Evolutionary conservation across 495 filamentous ascomycete species (phyloP).

Genomic region (Penicillium samsonianum): DNA sequence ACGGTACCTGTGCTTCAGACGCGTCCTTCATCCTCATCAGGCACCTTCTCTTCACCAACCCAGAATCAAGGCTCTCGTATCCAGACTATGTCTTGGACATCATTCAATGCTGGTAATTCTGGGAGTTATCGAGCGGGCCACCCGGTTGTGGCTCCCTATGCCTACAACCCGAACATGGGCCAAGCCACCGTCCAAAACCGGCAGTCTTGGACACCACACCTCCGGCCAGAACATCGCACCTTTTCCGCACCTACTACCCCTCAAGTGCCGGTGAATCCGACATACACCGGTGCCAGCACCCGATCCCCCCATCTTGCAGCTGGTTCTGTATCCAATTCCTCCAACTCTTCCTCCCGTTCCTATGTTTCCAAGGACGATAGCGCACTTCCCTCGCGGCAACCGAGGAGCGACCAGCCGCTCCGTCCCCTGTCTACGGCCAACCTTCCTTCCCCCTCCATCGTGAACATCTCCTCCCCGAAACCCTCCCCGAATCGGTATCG

Average conservation of each 20-base stretch:
- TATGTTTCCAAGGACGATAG: slow-evolving; percentile 52
- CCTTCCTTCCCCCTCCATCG: slow-evolving; percentile 46
- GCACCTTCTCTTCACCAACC: slow-evolving; percentile 43
- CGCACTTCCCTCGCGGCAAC: slow-evolving; percentile 45
- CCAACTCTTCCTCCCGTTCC: slow-evolving; percentile 43
- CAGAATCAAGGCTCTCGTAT: slow-evolving; percentile 50
- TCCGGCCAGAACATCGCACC: slow-evolving; percentile 67
- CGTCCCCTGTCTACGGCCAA: slow-evolving; percentile 57
- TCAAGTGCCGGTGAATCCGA: slow-evolving; percentile 46
- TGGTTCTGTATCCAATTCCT: slow-evolving; percentile 61
- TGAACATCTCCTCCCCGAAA: slow-evolving; percentile 53
- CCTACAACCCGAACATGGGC: slow-evolving; percentile 74
- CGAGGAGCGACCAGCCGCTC: slow-evolving; percentile 38
- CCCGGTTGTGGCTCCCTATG: slow-evolving; percentile 75
- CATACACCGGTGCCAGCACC: slow-evolving; percentile 40
- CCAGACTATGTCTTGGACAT: slow-evolving; percentile 63
- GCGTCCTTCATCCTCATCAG: slow-evolving; percentile 72
- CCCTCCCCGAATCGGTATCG: slow-evolving; percentile 69
- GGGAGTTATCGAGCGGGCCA: slow-evolving; percentile 69
- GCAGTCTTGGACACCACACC: slow-evolving; percentile 60
- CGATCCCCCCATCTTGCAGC: slow-evolving; percentile 59
- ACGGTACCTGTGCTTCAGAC: slow-evolving; percentile 82
- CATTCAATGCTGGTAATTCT: slow-evolving; percentile 59
- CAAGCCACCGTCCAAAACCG: slow-evolving; percentile 52
- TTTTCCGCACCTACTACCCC: slow-evolving; percentile 63